Percentiles rank a stretch among this genome's conserved stretches.
Evolutionary conservation across 2,329 filamentous ascomycete species (phyloP).

Genomic region (Talaromyces rugulosus): DNA sequence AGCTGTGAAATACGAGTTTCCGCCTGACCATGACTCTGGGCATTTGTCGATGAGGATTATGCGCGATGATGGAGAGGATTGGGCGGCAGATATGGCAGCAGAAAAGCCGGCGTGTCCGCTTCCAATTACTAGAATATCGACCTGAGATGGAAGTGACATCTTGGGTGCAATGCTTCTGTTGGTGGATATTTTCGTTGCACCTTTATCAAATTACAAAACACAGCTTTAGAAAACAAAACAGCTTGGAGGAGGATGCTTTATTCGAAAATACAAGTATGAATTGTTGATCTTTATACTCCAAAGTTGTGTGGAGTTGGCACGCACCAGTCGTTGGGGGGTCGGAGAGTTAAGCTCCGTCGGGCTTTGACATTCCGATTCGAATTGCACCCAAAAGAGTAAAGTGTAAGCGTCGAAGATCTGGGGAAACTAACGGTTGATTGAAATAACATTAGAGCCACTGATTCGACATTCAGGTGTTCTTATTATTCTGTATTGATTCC

Average conservation of each 20-base stretch:
- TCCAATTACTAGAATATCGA: slow-evolving; percentile 52
- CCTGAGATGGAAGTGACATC: slow-evolving; percentile 15
- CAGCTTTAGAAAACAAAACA: neutral
- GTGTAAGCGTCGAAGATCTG: neutral
- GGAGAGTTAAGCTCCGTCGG: neutral
- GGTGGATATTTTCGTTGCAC: neutral
- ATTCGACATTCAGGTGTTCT: neutral
- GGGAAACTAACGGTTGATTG: neutral
- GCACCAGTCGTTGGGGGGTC: neutral
- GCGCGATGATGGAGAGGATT: slow-evolving; percentile 38
- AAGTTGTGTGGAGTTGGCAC: neutral
- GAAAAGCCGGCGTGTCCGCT: slow-evolving; percentile 62
- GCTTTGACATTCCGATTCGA: neutral
- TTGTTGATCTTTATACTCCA: neutral
- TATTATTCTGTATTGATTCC: neutral
- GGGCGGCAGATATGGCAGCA: slow-evolving; percentile 54
- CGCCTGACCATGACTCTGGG: slow-evolving; percentile 56
- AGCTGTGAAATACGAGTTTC: slow-evolving; percentile 63
- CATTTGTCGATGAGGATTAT: slow-evolving; percentile 60
- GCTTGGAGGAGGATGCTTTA: neutral
- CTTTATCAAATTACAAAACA: neutral
- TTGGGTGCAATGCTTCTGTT: neutral
- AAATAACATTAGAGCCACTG: neutral
- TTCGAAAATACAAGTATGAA: neutral
- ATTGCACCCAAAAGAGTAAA: neutral